Evolutionary conservation across 176 grass and related monocot species (phyloP).

Genomic region (Tuctoria greenei): DNA sequence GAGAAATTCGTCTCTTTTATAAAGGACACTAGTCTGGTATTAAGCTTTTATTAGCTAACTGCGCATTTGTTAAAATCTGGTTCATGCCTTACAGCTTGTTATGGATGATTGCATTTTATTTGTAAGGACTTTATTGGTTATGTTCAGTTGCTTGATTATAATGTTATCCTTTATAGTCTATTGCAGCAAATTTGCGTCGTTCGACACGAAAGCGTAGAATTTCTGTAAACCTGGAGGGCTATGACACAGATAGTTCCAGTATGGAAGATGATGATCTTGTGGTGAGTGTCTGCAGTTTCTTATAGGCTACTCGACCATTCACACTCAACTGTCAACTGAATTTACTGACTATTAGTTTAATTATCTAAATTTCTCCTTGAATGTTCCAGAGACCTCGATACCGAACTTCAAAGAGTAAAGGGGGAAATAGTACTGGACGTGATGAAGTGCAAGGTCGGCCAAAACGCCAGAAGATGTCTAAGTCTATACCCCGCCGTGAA

Average conservation of each 20-base stretch:
- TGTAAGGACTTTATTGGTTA: slow-evolving; percentile 24
- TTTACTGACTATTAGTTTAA: slow-evolving; percentile 13
- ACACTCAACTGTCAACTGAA: neutral
- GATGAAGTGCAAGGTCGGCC: slow-evolving; percentile 43
- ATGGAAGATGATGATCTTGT: slow-evolving; percentile 98
- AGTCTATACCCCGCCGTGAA: slow-evolving; percentile 78
- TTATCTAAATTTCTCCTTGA: neutral
- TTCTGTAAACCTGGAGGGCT: slow-evolving; percentile 84
- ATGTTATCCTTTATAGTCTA: slow-evolving; percentile 59
- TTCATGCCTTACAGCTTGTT: neutral
- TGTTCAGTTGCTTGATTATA: slow-evolving; percentile 31
- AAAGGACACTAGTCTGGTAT: neutral
- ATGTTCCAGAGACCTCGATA: slow-evolving; percentile 71
- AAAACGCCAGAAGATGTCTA: slow-evolving; percentile 61
- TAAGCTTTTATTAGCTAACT: slow-evolving; percentile 15
- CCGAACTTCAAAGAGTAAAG: slow-evolving; percentile 81
- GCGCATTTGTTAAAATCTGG: neutral
- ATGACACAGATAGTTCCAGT: slow-evolving; percentile 81
- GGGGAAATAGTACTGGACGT: slow-evolving; percentile 51
- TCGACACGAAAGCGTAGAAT: slow-evolving; percentile 95
- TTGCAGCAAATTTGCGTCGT: slow-evolving; percentile 81
- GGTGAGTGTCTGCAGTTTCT: slow-evolving; percentile 53
- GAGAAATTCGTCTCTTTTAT: slow-evolving; percentile 7
- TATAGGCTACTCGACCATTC: slow-evolving; percentile 5
- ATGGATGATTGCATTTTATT: neutral